Percentiles rank a stretch among this genome's conserved stretches.
Conservation (phyloP, 768 basidiomycete species). For the Lactifluus hygrophoroides region DNA sequence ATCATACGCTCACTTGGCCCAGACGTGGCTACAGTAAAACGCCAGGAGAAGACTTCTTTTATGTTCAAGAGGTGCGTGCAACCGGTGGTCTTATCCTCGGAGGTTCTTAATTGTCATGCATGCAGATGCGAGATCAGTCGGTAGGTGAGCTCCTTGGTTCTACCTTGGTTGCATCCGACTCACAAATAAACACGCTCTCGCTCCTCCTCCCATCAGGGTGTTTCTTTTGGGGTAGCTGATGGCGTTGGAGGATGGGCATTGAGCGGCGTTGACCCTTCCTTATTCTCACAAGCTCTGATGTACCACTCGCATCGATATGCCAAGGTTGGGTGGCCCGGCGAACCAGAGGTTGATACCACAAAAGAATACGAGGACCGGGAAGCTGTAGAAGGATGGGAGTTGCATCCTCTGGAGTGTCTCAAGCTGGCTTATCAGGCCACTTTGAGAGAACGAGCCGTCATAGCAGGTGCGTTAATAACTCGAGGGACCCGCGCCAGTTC, state of each 20-base stretch:
- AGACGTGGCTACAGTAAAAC: slow-evolving; percentile 32
- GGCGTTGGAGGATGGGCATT: slow-evolving; percentile 91
- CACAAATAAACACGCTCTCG: slow-evolving; percentile 14
- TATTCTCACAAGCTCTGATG: slow-evolving; percentile 90
- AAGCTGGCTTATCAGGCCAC: slow-evolving; percentile 66
- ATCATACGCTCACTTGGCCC: slow-evolving; percentile 45
- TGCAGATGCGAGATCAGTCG: slow-evolving; percentile 69
- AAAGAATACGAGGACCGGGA: slow-evolving; percentile 62
- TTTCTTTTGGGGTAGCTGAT: slow-evolving; percentile 81
- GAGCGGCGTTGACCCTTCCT: slow-evolving; percentile 74
- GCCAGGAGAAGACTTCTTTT: slow-evolving; percentile 57
- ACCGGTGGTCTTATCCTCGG: background rate
- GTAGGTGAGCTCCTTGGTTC: slow-evolving; percentile 39
- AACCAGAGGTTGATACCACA: slow-evolving; percentile 73
- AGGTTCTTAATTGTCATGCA: background rate
- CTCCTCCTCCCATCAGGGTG: slow-evolving; percentile 38
- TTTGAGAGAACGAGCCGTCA: slow-evolving; percentile 49
- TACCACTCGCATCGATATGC: slow-evolving; percentile 73
- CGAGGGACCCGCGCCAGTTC: background rate
- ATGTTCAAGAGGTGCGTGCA: slow-evolving; percentile 55
- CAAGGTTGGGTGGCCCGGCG: slow-evolving; percentile 68
- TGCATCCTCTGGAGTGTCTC: slow-evolving; percentile 62
- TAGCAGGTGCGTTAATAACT: slow-evolving; percentile 22
- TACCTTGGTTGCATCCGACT: slow-evolving; percentile 6
- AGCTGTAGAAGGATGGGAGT: slow-evolving; percentile 57